Evolutionary conservation across 75 land plant genomes (phyloP).

Genomic region (Picea glauca): DNA sequence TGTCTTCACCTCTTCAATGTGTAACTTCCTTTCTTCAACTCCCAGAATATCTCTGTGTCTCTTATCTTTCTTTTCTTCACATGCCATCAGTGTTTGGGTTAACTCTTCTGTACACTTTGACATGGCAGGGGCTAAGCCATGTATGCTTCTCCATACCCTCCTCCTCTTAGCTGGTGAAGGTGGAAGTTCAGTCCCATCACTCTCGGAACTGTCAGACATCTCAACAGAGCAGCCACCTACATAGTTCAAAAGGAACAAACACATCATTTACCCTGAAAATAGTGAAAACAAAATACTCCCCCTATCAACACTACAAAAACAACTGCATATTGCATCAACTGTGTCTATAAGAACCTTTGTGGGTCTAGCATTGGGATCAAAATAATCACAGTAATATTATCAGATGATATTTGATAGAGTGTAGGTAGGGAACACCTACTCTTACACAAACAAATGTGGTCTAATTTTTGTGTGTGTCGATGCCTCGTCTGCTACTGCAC

Average conservation of each 20-base stretch:
- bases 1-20: slow-evolving; percentile 39
- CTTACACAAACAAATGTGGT: background rate
- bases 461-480: background rate
- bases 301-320: background rate
- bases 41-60: slow-evolving; percentile 46
- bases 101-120: slow-evolving; percentile 43
- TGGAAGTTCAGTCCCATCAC: slow-evolving; percentile 49
- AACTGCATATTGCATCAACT: background rate
- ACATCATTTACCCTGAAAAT: slow-evolving; percentile 4
- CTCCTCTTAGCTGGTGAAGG: slow-evolving; percentile 49
- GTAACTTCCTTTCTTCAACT: slow-evolving; percentile 42
- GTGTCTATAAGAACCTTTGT: background rate
- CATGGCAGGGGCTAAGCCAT: slow-evolving; percentile 37
- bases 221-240: slow-evolving; percentile 16
- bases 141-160: slow-evolving; percentile 13
- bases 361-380: too few species aligned
- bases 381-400: background rate
- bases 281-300: background rate
- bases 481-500: background rate
- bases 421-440: background rate
- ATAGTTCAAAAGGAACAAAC: background rate
- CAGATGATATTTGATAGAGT: background rate
- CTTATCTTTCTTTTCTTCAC: slow-evolving; percentile 55
- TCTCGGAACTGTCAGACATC: slow-evolving; percentile 44
- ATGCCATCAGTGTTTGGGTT: slow-evolving; percentile 41